These are phyloP conservation scores for Trichophaea hybrida DNA, from an alignment of 2,329 filamentous ascomycete genomes.

Conservation along the genomic window DNA sequence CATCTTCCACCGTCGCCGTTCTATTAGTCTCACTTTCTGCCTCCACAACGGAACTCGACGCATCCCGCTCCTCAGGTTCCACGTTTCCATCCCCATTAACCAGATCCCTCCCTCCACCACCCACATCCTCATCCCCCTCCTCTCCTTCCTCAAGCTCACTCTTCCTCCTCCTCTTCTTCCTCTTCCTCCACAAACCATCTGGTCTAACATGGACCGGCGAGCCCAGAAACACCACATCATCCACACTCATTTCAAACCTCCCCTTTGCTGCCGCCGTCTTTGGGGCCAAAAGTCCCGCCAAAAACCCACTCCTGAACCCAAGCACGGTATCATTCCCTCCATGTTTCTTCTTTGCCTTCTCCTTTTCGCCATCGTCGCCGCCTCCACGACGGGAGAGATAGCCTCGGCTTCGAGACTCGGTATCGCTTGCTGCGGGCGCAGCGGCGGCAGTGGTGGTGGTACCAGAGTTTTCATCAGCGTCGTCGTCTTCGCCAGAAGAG, in stretches of 20 bases:
- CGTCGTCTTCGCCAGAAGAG: conserved; percentile 24
- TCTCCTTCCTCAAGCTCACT: conserved; percentile 20
- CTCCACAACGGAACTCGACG: not conserved
- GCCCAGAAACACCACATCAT: conserved; percentile 65
- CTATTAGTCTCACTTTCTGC: not conserved
- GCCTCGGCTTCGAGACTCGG: conserved; percentile 18
- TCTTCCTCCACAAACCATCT: conserved; percentile 62
- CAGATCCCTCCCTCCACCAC: conserved; percentile 30
- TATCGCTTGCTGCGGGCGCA: conserved; percentile 18
- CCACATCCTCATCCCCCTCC: conserved; percentile 30
- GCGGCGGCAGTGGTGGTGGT: conserved; percentile 19
- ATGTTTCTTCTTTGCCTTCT: conserved; percentile 40
- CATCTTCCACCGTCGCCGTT: not conserved
- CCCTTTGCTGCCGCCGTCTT: conserved; percentile 63
- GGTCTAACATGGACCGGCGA: conserved; percentile 71
- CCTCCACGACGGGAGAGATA: conserved; percentile 11
- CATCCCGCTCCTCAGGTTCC: conserved; percentile 27
- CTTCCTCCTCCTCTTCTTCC: conserved; percentile 36
- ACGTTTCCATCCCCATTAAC: conserved; percentile 28
- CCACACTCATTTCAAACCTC: conserved; percentile 66
- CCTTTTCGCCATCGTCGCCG: conserved; percentile 19
- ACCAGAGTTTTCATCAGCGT: conserved; percentile 29
- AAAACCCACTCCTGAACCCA: conserved; percentile 58
- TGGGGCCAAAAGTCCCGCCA: conserved; percentile 68
- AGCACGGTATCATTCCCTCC: conserved; percentile 35